phyloP scores from a whole-genome alignment of 768 basidiomycete species.

The Suillus variegatus region DNA sequence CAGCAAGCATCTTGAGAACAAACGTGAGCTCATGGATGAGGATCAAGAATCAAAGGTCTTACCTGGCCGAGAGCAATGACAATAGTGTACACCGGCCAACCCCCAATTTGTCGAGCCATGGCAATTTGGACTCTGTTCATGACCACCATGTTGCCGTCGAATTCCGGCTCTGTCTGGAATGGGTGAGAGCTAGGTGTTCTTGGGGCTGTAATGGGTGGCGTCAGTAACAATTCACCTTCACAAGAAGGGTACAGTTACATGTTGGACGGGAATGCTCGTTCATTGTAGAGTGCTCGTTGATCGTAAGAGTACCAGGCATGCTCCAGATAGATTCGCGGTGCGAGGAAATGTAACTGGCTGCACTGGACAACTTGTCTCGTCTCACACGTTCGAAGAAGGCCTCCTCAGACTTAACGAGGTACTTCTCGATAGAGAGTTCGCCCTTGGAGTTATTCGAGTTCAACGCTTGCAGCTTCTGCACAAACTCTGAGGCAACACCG shows the following conservation, averaged over 20 bases:
- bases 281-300: slow-evolving; percentile 46
- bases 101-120: slow-evolving; percentile 74
- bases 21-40: slow-evolving; percentile 8
- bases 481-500: slow-evolving; percentile 87
- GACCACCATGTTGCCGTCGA: slow-evolving; percentile 63
- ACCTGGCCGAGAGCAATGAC: slow-evolving; percentile 85
- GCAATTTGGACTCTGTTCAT: slow-evolving; percentile 87
- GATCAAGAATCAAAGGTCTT: slow-evolving; percentile 16
- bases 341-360: slow-evolving; percentile 77
- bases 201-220: slow-evolving; percentile 25
- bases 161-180: slow-evolving; percentile 49
- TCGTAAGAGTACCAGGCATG: slow-evolving; percentile 50
- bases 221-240: slow-evolving; percentile 10
- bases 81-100: slow-evolving; percentile 93
- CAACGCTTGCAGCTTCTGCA: slow-evolving; percentile 77
- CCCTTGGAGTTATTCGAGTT: slow-evolving; percentile 87
- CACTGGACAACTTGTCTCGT: slow-evolving; percentile 83
- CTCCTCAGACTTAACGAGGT: slow-evolving; percentile 87
- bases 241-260: slow-evolving; percentile 51
- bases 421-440: slow-evolving; percentile 92
- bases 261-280: slow-evolving; percentile 66
- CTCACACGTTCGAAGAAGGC: slow-evolving; percentile 90
- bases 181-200: slow-evolving; percentile 53
- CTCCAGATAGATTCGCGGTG: slow-evolving; percentile 84
- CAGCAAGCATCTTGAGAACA: slow-evolving; percentile 68